Evolutionary conservation across 2,329 filamentous ascomycete genomes (phyloP), one percentile per base, ranked within the genome.

Genomic region (Cercospora sesami): DNA sequence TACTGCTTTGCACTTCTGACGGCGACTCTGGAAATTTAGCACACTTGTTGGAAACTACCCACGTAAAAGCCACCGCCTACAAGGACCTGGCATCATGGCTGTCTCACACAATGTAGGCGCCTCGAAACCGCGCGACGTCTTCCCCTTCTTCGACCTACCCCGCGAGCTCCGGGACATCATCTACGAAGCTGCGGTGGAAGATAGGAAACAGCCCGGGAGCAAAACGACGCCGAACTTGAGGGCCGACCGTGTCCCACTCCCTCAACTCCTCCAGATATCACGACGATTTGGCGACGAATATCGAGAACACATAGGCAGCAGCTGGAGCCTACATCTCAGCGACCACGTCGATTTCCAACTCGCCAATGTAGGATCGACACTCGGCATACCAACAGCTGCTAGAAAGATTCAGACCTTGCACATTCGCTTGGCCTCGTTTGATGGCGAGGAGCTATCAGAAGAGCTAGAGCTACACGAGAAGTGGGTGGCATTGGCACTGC

Each of bases 101-200:
- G 30, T n/a, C 28, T 36, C 55, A 23, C 60, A 26, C n/a, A n/a
- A n/a, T 33, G 33, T 2, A 36, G 36, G 16, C 3, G 9, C 26
- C 16, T 39, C 16, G 36, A 60, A 18, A 53, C 16, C 26, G 39
- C 53, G 31, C 55, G 21, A 83, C 26, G 57, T 72, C 65, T 71
- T 72, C 39, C 42, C 39, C 7, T 68, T 71, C 64, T 68, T 73
- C 58, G 60, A 60, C 8, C 53, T 73, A 2, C 61, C 68, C 18
- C 64, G 7, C 3, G 71, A 73, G 33, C 45, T 71, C 3, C 61
- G 69, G 23, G 66, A 71, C 31, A 42, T 64, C 26, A 66, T 73
- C 6, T 73, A 70, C 42, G 53, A 60, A 23, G 18, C 23, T 1
- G 66, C 55, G 7, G 9, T 33, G 18, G 55, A 57, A 12, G 28